Percentiles rank a stretch among this genome's conserved stretches.
phyloP scores from a whole-genome alignment of 2,329 filamentous ascomycete genomes.

The Coniochaeta sp. region DNA sequence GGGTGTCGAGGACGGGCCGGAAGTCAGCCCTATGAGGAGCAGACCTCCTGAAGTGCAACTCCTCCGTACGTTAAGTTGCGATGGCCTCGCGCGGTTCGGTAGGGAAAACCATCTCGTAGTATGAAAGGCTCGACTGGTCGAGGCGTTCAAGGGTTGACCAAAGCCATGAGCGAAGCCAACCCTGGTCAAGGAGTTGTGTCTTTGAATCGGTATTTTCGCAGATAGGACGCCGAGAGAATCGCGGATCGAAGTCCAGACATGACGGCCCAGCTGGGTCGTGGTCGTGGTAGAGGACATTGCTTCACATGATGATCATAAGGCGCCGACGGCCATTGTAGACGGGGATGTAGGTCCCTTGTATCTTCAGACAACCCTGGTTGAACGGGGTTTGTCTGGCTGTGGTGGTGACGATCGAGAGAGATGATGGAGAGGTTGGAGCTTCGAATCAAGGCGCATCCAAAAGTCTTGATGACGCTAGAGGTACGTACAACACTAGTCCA shows the following conservation, averaged over 20 bases:
- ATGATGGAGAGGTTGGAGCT: neutral
- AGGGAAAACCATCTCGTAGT: constrained; percentile 19
- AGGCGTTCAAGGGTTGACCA: constrained; percentile 4
- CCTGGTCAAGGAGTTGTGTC: constrained; percentile 7
- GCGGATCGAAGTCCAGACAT: constrained; percentile 23
- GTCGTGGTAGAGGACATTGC: constrained; percentile 26
- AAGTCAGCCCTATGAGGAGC: constrained; percentile 40
- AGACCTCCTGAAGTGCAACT: constrained; percentile 49
- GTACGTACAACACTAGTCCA: too few relatives aligned
- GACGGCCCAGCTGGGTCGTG: constrained; percentile 27
- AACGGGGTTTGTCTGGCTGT: neutral
- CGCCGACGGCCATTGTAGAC: neutral
- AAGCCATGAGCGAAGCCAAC: constrained; percentile 7
- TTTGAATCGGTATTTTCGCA: constrained; percentile 12
- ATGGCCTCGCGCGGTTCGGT: constrained; percentile 21
- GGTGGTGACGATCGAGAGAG: neutral
- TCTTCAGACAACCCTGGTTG: neutral
- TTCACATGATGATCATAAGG: neutral
- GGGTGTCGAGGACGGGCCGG: constrained; percentile 29
- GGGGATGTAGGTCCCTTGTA: neutral
- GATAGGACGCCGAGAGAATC: constrained; percentile 17
- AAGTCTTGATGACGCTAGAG: neutral
- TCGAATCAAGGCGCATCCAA: neutral
- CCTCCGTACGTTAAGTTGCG: constrained; percentile 33
- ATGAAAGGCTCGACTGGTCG: constrained; percentile 13